Conservation (phyloP, 1,139 yeast species). For the Sugiyamaella novakii region DNA sequence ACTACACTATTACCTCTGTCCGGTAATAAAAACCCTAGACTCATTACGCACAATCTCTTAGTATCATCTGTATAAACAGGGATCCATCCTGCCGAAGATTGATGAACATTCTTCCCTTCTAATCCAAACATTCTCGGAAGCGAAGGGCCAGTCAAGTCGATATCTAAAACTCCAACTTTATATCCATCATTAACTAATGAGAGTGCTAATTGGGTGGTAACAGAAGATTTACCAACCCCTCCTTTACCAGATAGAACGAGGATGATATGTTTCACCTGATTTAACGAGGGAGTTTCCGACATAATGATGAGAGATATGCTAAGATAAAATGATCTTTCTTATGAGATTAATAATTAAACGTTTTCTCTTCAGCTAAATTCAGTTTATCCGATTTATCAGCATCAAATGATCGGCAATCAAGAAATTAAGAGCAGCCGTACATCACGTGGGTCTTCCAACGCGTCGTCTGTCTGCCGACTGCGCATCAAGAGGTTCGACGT, state of each 20-base stretch:
- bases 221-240: constrained; percentile 97
- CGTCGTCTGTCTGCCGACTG: too few relatives aligned
- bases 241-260: constrained; percentile 91
- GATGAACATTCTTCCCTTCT: constrained; percentile 77
- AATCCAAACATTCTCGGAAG: constrained; percentile 95
- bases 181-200: constrained; percentile 68
- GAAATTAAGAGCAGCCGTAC: too few relatives aligned
- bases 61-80: constrained; percentile 63
- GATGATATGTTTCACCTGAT: constrained; percentile 71
- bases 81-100: constrained; percentile 84
- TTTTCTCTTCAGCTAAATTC: too few relatives aligned
- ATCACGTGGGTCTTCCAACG: too few relatives aligned
- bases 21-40: constrained; percentile 84
- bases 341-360: too few relatives aligned
- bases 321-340: too few relatives aligned
- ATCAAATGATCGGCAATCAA: too few relatives aligned
- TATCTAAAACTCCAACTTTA: constrained; percentile 89
- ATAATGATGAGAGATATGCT: neutral
- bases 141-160: constrained; percentile 96
- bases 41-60: constrained; percentile 59
- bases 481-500: too few relatives aligned
- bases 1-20: constrained; percentile 89
- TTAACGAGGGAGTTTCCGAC: constrained; percentile 46
- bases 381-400: too few relatives aligned
- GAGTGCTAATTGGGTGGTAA: constrained; percentile 89